Conservation (phyloP, 441 rosid genomes). For the Croton setiger region DNA sequence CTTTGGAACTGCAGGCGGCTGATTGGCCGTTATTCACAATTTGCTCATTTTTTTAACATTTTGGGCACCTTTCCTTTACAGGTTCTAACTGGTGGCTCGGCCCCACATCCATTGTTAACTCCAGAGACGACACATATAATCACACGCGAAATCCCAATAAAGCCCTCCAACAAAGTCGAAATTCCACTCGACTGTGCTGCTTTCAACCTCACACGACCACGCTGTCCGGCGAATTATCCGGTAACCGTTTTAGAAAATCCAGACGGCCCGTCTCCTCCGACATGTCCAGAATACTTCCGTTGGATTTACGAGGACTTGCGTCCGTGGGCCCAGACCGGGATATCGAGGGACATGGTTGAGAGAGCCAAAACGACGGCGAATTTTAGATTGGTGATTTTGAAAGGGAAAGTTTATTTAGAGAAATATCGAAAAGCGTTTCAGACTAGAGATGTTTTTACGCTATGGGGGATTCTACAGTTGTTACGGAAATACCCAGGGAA, state of each 20-base stretch:
- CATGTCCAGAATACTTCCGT: conserved; percentile 73
- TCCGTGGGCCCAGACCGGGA: conserved; percentile 61
- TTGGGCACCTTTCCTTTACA: conserved; percentile 6
- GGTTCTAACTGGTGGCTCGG: conserved; percentile 19
- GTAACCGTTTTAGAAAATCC: conserved; percentile 8
- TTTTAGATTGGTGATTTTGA: conserved; percentile 43
- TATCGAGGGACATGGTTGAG: conserved; percentile 48
- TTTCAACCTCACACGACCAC: conserved; percentile 24
- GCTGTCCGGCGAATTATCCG: conserved; percentile 44
- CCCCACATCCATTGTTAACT: conserved; percentile 6
- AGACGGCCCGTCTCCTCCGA: conserved; percentile 18
- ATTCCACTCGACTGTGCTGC: conserved; percentile 44
- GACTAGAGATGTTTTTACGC: conserved; percentile 55
- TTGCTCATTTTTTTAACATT: not conserved
- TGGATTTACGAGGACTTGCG: conserved; percentile 73
- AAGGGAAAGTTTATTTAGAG: conserved; percentile 59
- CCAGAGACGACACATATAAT: too few relatives aligned
- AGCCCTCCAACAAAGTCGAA: conserved; percentile 19
- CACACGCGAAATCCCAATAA: conserved; percentile 6
- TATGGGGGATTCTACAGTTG: conserved; percentile 71
- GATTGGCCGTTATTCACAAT: not conserved
- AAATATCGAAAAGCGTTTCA: conserved; percentile 38
- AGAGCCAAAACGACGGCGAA: conserved; percentile 48
- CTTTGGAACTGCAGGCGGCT: not conserved
- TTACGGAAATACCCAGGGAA: conserved; percentile 53